These are phyloP conservation scores for Trametes elegans DNA, from an alignment of 768 basidiomycete genomes.

Conservation along the genomic window DNA sequence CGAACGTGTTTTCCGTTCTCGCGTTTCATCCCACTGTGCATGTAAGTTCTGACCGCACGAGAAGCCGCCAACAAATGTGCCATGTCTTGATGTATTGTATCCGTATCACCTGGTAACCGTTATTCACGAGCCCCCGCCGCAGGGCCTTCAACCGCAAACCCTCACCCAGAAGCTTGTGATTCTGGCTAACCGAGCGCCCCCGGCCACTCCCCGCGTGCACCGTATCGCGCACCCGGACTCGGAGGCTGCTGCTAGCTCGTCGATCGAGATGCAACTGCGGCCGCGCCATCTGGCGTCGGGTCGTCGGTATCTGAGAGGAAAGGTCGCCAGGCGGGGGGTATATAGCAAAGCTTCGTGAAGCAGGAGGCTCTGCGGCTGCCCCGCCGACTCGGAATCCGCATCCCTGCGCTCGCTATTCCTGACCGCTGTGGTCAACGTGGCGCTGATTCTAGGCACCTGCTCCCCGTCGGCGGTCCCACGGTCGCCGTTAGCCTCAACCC, in stretches of 20 bases:
- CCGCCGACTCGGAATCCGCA: too few relatives aligned
- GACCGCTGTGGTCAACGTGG: too few relatives aligned
- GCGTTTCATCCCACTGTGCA: neutral
- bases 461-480: neutral
- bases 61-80: neutral
- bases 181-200: neutral
- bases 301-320: slow-evolving; percentile 10
- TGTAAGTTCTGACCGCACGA: neutral
- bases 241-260: neutral
- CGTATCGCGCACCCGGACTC: neutral
- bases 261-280: neutral
- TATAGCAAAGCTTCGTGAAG: neutral
- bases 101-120: neutral
- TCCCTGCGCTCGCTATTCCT: neutral
- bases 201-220: neutral
- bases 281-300: too few relatives aligned
- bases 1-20: too few relatives aligned
- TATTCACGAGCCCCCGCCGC: neutral
- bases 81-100: slow-evolving; percentile 1
- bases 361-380: too few relatives aligned
- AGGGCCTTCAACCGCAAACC: too few relatives aligned
- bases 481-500: neutral
- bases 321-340: neutral
- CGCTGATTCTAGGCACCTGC: neutral
- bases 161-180: slow-evolving; percentile 3